phyloP scores from a whole-genome alignment of 257 asterid genomes.

The Solanum megistacrolobum region DNA sequence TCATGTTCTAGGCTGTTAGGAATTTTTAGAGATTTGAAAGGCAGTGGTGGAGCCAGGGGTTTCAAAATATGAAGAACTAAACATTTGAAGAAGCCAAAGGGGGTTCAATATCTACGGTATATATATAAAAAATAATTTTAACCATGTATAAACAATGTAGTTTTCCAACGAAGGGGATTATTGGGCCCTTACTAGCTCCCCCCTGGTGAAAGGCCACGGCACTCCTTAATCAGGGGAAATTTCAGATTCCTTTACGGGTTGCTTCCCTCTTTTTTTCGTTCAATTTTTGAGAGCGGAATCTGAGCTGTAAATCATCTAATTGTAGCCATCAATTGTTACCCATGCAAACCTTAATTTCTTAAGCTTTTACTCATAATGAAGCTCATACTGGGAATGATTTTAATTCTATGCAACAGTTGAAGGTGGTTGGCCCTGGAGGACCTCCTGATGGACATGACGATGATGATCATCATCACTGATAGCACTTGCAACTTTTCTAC shows the following conservation, averaged over 20 bases:
- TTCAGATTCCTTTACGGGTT: not conserved
- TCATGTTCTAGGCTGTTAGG: not conserved
- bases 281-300: not conserved
- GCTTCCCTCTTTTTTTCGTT: not conserved
- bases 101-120: not conserved
- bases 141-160: not conserved
- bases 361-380: not conserved
- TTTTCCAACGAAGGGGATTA: not conserved
- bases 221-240: not conserved
- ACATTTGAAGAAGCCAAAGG: not conserved
- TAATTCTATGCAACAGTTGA: constrained; percentile 40
- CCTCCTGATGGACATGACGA: constrained; percentile 72
- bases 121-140: too few relatives aligned
- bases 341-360: not conserved
- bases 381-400: not conserved
- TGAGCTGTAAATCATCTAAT: not conserved
- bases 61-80: not conserved
- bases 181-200: not conserved
- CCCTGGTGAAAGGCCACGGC: not conserved
- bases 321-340: not conserved
- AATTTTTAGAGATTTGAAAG: not conserved
- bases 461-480: constrained; percentile 47
- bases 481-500: constrained; percentile 17
- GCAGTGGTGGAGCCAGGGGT: not conserved
- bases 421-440: constrained; percentile 84